Evolutionary conservation across 169 alveolate genomes (phyloP).

Genomic region (Amoebophrya sp.): DNA sequence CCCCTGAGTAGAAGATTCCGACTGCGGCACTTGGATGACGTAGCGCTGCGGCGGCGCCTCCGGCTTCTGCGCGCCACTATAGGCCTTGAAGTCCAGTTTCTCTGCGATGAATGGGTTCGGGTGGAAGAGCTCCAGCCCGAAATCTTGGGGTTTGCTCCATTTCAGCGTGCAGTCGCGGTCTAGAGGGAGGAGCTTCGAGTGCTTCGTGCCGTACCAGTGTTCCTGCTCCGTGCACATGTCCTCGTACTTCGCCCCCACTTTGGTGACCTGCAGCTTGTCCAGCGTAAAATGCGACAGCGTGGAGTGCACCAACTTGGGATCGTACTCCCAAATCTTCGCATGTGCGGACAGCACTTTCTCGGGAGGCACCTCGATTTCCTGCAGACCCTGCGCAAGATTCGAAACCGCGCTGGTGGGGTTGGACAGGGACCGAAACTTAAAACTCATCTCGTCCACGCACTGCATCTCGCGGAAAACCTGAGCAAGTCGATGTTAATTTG

Average conservation of each 20-base stretch:
- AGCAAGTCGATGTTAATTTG: no score
- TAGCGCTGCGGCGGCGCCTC: background rate
- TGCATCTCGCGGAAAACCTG: background rate
- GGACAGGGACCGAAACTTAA: conserved; percentile 8
- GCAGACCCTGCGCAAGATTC: background rate
- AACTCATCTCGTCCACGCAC: background rate
- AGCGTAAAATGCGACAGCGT: background rate
- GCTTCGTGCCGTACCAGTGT: conserved; percentile 8
- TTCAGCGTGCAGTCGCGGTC: background rate
- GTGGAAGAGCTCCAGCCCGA: background rate
- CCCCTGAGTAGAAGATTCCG: background rate
- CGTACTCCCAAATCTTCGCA: conserved; percentile 15
- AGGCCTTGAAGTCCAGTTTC: background rate
- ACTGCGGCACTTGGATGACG: background rate
- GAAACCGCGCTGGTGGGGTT: background rate
- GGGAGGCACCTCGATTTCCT: background rate
- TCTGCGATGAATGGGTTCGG: conserved; percentile 5
- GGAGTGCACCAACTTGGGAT: background rate
- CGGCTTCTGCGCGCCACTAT: background rate
- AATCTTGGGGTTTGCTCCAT: background rate
- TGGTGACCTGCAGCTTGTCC: background rate
- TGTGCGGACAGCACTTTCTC: background rate
- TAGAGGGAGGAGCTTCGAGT: background rate
- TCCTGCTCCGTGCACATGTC: background rate
- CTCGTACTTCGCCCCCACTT: background rate